Evolutionary conservation across 2,329 filamentous ascomycete genomes (phyloP).

Genomic region (Venturia carpophila): DNA sequence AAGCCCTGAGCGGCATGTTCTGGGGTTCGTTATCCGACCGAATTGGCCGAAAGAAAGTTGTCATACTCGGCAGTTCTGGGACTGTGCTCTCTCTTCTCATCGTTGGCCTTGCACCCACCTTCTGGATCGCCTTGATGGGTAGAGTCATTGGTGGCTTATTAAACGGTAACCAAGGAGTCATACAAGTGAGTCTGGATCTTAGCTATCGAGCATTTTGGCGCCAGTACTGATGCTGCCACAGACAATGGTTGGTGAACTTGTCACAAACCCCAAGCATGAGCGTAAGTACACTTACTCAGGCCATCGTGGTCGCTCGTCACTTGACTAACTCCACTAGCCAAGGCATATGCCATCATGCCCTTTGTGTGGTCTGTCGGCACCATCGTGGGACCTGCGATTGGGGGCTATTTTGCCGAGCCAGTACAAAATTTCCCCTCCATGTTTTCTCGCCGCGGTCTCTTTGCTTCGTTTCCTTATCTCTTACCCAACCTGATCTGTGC

Average conservation of each 20-base stretch:
- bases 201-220: too few species aligned
- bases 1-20: slow-evolving; percentile 73
- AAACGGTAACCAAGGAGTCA: slow-evolving; percentile 86
- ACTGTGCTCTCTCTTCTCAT: slow-evolving; percentile 77
- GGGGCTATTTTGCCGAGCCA: slow-evolving; percentile 77
- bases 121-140: slow-evolving; percentile 73
- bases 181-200: slow-evolving; percentile 31
- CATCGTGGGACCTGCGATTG: slow-evolving; percentile 77
- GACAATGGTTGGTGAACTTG: slow-evolving; percentile 86
- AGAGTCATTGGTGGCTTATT: slow-evolving; percentile 71
- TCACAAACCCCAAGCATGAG: slow-evolving; percentile 76
- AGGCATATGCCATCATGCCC: slow-evolving; percentile 85
- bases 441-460: slow-evolving; percentile 62
- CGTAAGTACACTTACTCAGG: slow-evolving; percentile 46
- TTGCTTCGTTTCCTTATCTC: slow-evolving; percentile 74
- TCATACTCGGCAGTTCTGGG: slow-evolving; percentile 52
- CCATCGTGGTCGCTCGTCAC: neutral
- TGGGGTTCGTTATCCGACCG: slow-evolving; percentile 35
- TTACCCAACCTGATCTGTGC: slow-evolving; percentile 85
- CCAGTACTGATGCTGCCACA: slow-evolving; percentile 30
- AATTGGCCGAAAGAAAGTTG: slow-evolving; percentile 34
- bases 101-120: slow-evolving; percentile 74
- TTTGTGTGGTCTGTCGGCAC: slow-evolving; percentile 90
- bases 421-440: slow-evolving; percentile 61
- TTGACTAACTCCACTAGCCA: slow-evolving; percentile 44